These are phyloP conservation scores for Galium porrigens DNA, from an alignment of 305 asterid species.

Conservation along the genomic window DNA sequence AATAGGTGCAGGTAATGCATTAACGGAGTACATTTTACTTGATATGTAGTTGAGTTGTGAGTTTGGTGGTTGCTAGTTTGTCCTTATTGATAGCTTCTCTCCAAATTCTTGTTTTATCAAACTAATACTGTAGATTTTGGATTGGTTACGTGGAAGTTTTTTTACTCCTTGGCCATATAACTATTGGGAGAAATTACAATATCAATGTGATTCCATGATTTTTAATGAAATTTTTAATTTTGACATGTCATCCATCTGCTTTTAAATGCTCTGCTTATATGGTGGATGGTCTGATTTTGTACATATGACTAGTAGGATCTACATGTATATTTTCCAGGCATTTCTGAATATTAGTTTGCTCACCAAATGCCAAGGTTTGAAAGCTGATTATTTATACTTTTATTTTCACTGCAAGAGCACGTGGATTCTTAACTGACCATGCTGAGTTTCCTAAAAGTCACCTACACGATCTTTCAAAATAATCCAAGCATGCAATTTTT, in stretches of 20 bases:
- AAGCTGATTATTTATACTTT: too few species aligned
- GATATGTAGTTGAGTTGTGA: conserved; percentile 3
- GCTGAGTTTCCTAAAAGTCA: neutral
- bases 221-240: too few species aligned
- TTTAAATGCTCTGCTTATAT: too few species aligned
- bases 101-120: neutral
- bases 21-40: neutral
- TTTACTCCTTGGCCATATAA: neutral
- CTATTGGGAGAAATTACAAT: too few species aligned
- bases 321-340: too few species aligned
- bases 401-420: neutral
- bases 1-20: conserved; percentile 79
- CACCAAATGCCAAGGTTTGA: too few species aligned
- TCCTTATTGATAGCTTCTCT: neutral
- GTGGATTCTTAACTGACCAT: neutral
- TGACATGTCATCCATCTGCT: too few species aligned
- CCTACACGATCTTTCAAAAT: neutral
- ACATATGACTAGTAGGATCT: too few species aligned
- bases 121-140: neutral
- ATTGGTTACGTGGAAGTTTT: neutral
- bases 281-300: too few species aligned
- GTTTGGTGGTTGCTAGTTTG: conserved; percentile 5
- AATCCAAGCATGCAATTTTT: neutral
- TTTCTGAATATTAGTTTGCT: too few species aligned
- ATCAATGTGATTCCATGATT: too few species aligned